Base-by-base conservation (phyloP, 352 stramenopile species). In the Pythium inflatum region DNA sequence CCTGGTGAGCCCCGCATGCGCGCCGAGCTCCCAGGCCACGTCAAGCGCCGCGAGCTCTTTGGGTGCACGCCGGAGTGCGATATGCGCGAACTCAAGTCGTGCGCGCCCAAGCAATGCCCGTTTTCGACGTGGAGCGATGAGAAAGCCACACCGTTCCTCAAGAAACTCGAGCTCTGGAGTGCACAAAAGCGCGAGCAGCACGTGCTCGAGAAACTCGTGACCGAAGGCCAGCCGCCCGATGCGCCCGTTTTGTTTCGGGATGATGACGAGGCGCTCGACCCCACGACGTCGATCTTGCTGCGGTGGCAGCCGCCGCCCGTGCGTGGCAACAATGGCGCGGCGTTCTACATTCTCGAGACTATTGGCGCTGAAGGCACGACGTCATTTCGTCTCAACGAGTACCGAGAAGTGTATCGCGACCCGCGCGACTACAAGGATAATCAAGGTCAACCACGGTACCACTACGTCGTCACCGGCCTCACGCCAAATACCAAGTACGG, bases 401-500 rank as follows among this genome's bases (percentile, higher is more conserved):
- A 90, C 66, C 61, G 79, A 14, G 91, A 98, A 67, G 76, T 98
- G 36, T 95, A 85, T 48, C 82, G 93, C 0, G 93, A 98, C 70
- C 93, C 93, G 5, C 84, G 86, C 16, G 83, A 97, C 61, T 95
- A 87, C 43, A 77, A 88, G 36, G 87, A 94, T 70, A 95, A 95
- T 57, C 59, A 79, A 14, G 88, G 88, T 20, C 75, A 94, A 38
- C 83, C 91, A 33, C 84, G 90, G 25, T 95, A 95, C 31, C 74
- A 87, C 16, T 89, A 91, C 70, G 77, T 87, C 8, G 74, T 94
- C 22, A 78, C 77, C 0, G 81, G 83, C 0, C 59, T 98, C 11
- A 34, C 63, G 11, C 89, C 93, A 7, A 97, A 95, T 74, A 97
- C 90, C 14, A 94, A 92, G 68, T 98, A 98, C 64, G 81, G 73